phyloP scores from a whole-genome alignment of 169 alveolate species.

The Plasmodium cynomolgi region DNA sequence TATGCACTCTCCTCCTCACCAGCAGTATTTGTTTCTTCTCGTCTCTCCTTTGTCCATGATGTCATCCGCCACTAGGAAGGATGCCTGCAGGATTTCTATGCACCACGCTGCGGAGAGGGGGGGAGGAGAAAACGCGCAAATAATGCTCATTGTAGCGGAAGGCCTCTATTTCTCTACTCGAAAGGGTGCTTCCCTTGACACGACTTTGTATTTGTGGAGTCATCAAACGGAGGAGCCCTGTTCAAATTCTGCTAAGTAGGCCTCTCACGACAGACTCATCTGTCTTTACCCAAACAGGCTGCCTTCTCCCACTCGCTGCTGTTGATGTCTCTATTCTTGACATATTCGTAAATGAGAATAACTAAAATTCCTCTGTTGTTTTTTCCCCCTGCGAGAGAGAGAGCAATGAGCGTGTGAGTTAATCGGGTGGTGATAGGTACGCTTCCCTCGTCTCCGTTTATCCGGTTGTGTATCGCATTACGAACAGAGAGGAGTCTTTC shows the following conservation, averaged over 20 bases:
- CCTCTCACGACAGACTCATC: not conserved
- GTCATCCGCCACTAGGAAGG: conserved; percentile 87
- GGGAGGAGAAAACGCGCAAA: not conserved
- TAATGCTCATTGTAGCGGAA: not conserved
- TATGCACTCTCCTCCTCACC: conserved; percentile 67
- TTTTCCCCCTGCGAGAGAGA: conserved; percentile 35
- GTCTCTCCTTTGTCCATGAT: conserved; percentile 84
- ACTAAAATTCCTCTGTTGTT: conserved; percentile 62
- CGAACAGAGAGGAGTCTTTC: not conserved
- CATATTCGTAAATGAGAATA: conserved; percentile 64
- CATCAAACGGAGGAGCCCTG: not conserved
- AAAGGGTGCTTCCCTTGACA: not conserved
- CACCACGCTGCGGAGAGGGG: conserved; percentile 81
- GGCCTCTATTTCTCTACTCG: not conserved
- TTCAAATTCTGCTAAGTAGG: not conserved
- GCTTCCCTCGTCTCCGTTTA: not conserved
- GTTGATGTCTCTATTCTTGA: conserved; percentile 68
- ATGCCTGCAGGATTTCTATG: conserved; percentile 84
- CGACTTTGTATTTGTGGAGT: not conserved
- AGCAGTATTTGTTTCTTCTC: conserved; percentile 82
- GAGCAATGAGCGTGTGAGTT: not conserved
- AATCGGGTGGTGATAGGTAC: not conserved
- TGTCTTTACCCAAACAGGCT: conserved; percentile 26
- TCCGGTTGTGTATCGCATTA: not conserved
- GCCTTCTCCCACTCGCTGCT: conserved; percentile 66